These are phyloP conservation scores for Apiospora phragmitis DNA, from an alignment of 2,329 filamentous ascomycete genomes.

Conservation along the genomic window DNA sequence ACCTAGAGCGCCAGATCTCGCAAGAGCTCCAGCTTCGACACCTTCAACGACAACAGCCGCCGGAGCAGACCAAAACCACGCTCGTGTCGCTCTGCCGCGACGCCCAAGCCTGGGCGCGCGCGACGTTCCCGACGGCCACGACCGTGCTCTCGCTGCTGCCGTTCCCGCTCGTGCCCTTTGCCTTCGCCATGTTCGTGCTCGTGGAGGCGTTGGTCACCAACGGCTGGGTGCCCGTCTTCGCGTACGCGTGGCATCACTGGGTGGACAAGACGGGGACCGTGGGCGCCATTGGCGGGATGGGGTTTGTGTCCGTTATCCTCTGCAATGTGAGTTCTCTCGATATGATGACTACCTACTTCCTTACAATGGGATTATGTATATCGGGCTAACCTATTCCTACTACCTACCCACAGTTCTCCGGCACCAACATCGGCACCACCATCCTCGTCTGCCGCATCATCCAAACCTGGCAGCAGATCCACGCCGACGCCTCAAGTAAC, in stretches of 20 bases:
- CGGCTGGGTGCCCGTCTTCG: constrained; percentile 74
- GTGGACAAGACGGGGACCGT: constrained; percentile 68
- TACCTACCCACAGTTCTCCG: constrained; percentile 58
- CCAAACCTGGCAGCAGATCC: constrained; percentile 67
- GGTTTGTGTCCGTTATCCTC: constrained; percentile 67
- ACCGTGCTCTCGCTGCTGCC: constrained; percentile 67
- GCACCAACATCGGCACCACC: constrained; percentile 75
- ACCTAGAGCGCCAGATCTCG: constrained; percentile 18
- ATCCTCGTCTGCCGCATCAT: constrained; percentile 72
- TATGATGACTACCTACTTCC: neutral
- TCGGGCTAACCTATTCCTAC: neutral
- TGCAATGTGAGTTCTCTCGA: constrained; percentile 62
- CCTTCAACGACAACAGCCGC: neutral
- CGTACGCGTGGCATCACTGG: constrained; percentile 74
- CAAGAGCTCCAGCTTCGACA: neutral
- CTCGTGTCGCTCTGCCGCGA: constrained; percentile 51
- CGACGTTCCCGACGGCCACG: constrained; percentile 70
- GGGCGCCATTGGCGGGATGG: constrained; percentile 71
- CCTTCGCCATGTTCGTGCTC: constrained; percentile 73
- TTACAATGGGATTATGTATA: too few relatives aligned
- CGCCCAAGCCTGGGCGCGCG: constrained; percentile 59
- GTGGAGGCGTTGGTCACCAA: constrained; percentile 73
- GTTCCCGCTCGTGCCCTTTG: constrained; percentile 68
- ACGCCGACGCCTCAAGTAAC: constrained; percentile 39
- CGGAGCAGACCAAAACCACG: constrained; percentile 44